Base-by-base conservation (phyloP, 176 grass and related monocot genomes). In the Triticum urartu region DNA sequence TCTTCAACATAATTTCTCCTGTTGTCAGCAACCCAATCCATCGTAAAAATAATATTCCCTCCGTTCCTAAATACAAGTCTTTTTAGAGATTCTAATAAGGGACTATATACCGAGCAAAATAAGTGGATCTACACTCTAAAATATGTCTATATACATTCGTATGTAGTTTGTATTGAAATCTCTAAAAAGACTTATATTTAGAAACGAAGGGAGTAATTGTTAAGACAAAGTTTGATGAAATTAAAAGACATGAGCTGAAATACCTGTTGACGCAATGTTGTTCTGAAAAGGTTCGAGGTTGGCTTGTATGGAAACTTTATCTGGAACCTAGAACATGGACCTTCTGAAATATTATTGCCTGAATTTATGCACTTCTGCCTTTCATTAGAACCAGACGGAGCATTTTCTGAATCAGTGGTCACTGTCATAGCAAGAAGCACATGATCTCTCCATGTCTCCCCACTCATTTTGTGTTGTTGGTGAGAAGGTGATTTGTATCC, bases 301-400 rank as follows among this genome's bases (percentile, higher is more conserved):
- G 39, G 25, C 21, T 62, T 79, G 10, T 14, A 65, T 62, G 34
- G 14, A 6, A 60, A 59, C 28, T 48, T 76, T 68, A 28, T 61
- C 35, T 81, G 68, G 25, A 59, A 89, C 59, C 43, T 24, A 85
- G 88, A 85, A 81, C 25, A 76, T 81, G 68, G 79, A 67, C 61
- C 82, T 75, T 81, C 78, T 28, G 50, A 77, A 85, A 43, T 11
- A 43, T 11, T 43, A 43, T 24, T 25, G 14, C 14, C 33, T 56
- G 76, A 63, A 77, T 64, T 86, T 22, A 26, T 48, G 71, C 11
- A 2, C 4, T 11, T 81, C 73, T 33, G 66, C 75, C 79, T 84
- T 78, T 84, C 81, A 56, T 43, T 64, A 40, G 17, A 79, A 72
- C 47, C n/a, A 2, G 42, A 5, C 7, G 5, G 28, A 38, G 40